A percentile compares a stretch with the other conserved stretches of the same genome.
These are phyloP conservation scores for Fragaria ananassa DNA, from an alignment of 306 rosid genomes.

Conservation along the genomic window DNA sequence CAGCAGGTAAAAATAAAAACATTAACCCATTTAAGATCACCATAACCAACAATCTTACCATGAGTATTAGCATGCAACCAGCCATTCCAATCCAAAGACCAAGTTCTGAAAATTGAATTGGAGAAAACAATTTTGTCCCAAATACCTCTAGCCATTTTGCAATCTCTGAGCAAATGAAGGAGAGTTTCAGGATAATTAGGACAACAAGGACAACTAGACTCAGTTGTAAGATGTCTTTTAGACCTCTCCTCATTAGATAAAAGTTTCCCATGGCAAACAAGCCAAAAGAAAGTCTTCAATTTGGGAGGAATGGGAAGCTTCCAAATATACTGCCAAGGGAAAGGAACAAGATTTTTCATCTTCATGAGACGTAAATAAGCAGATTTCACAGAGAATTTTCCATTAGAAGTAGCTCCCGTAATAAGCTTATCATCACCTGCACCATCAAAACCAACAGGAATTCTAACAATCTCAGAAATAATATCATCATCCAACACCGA, in stretches of 20 bases:
- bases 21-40: neutral
- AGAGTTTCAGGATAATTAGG: neutral
- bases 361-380: neutral
- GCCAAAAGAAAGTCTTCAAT: neutral
- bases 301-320: neutral
- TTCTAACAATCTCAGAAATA: no score
- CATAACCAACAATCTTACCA: neutral
- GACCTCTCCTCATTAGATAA: neutral
- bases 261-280: no score
- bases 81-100: neutral
- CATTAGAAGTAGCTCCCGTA: neutral
- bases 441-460: no score
- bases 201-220: neutral
- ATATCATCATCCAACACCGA: no score
- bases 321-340: neutral
- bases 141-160: neutral
- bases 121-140: neutral
- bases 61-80: neutral
- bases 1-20: neutral
- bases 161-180: neutral
- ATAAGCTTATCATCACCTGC: no score
- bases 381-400: neutral
- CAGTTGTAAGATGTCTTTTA: neutral
- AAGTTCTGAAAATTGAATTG: neutral
- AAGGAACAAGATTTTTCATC: neutral